Evolutionary conservation across 306 rosid species (phyloP).

Genomic region (Hippophae tibetana): DNA sequence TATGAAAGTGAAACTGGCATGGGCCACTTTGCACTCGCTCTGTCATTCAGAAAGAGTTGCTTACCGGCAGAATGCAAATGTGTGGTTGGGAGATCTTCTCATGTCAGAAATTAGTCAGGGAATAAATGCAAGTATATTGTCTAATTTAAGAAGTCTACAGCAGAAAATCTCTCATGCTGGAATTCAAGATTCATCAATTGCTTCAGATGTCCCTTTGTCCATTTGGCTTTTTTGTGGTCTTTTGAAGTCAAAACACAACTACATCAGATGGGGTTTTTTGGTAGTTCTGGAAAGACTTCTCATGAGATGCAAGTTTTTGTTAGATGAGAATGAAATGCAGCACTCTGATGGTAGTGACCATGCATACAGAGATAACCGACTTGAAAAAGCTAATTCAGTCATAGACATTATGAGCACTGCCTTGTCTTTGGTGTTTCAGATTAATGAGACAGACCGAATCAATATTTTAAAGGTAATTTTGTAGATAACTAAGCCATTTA

Average conservation of each 20-base stretch:
- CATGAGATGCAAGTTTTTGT: slow-evolving; percentile 87
- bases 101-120: slow-evolving; percentile 78
- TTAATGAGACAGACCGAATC: slow-evolving; percentile 79
- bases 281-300: slow-evolving; percentile 90
- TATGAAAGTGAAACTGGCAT: slow-evolving; percentile 59
- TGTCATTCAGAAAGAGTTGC: slow-evolving; percentile 84
- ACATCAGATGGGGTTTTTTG: slow-evolving; percentile 91
- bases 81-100: slow-evolving; percentile 95
- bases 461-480: slow-evolving; percentile 83
- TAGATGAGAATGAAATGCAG: slow-evolving; percentile 75
- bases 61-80: slow-evolving; percentile 75
- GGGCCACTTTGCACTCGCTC: slow-evolving; percentile 92
- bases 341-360: slow-evolving; percentile 35
- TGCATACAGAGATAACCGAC: slow-evolving; percentile 52
- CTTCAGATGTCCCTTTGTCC: slow-evolving; percentile 67
- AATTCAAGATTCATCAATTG: slow-evolving; percentile 50
- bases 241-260: slow-evolving; percentile 66
- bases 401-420: slow-evolving; percentile 90
- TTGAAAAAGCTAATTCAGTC: slow-evolving; percentile 89
- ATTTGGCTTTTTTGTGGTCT: slow-evolving; percentile 87
- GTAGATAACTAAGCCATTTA: slow-evolving; percentile 17
- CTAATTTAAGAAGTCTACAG: slow-evolving; percentile 64
- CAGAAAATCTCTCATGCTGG: slow-evolving; percentile 60
- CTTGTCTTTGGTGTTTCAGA: slow-evolving; percentile 70
- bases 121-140: slow-evolving; percentile 56